Evolutionary conservation across 2,329 filamentous ascomycete species (phyloP).

Genomic region (Zymoseptoria crescenta): DNA sequence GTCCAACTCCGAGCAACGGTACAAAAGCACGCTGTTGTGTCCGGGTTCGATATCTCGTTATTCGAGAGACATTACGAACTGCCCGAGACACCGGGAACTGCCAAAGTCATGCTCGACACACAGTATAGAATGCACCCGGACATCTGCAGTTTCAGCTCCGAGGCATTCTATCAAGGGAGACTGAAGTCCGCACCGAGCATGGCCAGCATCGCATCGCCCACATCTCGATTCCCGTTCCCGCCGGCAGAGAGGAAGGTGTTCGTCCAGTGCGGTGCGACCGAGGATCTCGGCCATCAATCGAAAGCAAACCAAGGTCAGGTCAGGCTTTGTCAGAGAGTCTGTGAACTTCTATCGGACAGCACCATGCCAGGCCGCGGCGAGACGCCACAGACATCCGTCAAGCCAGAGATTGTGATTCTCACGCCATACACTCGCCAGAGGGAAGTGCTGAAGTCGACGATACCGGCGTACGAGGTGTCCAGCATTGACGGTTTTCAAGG

Average conservation of each 20-base stretch:
- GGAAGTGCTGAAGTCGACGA: not conserved
- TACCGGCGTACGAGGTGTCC: not conserved
- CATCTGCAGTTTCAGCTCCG: conserved; percentile 2
- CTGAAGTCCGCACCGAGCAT: not conserved
- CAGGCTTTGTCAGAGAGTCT: not conserved
- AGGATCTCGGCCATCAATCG: conserved; percentile 4
- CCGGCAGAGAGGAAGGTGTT: not conserved
- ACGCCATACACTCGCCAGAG: conserved; percentile 4
- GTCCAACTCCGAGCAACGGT: conserved; percentile 4
- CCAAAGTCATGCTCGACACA: conserved; percentile 6
- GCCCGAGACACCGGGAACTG: not conserved
- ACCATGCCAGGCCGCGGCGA: not conserved
- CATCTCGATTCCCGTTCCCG: not conserved
- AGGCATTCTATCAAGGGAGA: not conserved
- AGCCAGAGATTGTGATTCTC: not conserved
- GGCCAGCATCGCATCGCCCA: not conserved
- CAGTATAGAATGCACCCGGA: conserved; percentile 5
- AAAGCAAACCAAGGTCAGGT: conserved; percentile 2
- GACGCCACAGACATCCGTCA: not conserved
- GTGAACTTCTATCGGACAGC: not conserved
- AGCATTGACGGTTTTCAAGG: conserved; percentile 3
- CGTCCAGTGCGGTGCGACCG: not conserved
- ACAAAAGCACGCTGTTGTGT: not conserved
- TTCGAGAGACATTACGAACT: conserved; percentile 1
- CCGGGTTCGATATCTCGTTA: conserved; percentile 3